Conservation (phyloP, 352 stramenopile species). For the Phytophthora colocasiae region DNA sequence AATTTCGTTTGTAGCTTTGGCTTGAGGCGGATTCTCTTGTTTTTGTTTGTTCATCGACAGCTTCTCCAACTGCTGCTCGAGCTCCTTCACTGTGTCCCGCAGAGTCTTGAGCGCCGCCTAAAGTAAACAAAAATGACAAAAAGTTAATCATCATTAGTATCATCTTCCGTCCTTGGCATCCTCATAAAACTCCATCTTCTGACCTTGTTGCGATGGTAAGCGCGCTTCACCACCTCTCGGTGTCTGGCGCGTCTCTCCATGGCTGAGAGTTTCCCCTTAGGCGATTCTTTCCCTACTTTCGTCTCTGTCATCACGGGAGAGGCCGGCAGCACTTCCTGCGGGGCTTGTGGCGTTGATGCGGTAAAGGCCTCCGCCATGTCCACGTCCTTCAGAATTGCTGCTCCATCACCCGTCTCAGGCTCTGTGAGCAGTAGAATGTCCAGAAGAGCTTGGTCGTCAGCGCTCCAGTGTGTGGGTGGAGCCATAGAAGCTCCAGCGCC, state of each 20-base stretch:
- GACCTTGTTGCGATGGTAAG: conserved; percentile 82
- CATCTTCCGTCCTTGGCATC: background rate
- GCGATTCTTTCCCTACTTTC: conserved; percentile 6
- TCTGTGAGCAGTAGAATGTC: conserved; percentile 37
- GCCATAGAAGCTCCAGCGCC: conserved; percentile 1
- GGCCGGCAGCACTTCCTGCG: conserved; percentile 9
- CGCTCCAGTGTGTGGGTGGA: conserved; percentile 28
- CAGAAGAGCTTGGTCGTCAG: conserved; percentile 46
- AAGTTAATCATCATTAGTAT: conserved; percentile 9
- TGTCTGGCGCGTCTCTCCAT: conserved; percentile 66
- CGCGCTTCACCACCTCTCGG: conserved; percentile 76
- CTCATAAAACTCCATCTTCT: background rate
- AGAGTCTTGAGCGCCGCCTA: conserved; percentile 62
- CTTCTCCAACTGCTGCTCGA: conserved; percentile 57
- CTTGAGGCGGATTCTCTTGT: background rate
- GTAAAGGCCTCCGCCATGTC: background rate
- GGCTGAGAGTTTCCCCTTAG: conserved; percentile 52
- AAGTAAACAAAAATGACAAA: conserved; percentile 7
- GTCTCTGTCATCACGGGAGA: conserved; percentile 15
- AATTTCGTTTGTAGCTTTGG: conserved; percentile 27
- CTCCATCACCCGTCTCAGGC: conserved; percentile 1
- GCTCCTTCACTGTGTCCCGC: conserved; percentile 56
- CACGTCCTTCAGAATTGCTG: background rate
- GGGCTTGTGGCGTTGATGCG: background rate
- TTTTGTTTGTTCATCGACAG: conserved; percentile 41